Base-by-base conservation (phyloP, 495 filamentous ascomycete genomes). In the Lasiosphaeria ovina region DNA sequence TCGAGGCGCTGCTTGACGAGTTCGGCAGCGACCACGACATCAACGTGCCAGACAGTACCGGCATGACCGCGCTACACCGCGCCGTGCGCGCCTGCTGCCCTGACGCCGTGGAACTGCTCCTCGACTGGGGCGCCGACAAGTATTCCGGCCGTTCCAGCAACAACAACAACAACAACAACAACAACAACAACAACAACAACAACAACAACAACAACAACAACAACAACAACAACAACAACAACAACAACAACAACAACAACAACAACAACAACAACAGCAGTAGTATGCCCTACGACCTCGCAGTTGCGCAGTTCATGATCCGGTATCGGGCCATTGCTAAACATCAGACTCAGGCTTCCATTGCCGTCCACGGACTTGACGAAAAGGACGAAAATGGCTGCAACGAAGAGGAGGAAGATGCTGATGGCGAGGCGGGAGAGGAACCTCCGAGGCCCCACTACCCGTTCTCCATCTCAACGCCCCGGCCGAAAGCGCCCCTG, bases 61-160 rank as follows among this genome's bases (percentile, higher is more conserved):
- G 50, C 17, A 53, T 24, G 10, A 53, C 50, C 8, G 50, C 50
- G 4, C 50, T 53, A 0, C 50, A 53, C 4, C 31, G 34, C 34
- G 50, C 50, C 50, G 50, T 53, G 2, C n/a, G 31, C n/a, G 31
- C 50, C 9, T 32, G 50, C 10, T 34, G n/a, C 11, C 50, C 50
- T 1, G 33, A 53, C n/a, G 50, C 31, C 16, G 50, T 53, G 6
- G n/a, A 53, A 32, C 50, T 24, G 50, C 50, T 53, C 9, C n/a
- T 53, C 31, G 31, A 53, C 7, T 42, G 38, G 38, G 38, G 38
- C 7, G 38, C 38, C 12, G 38, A 42, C 1, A 42, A 42, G 38
- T 12, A 12, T 1, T 8, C 7, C 8, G 12, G 38, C 7, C 1
- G 0, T 42, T 7, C 8, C 7, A 7, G 1, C 38, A 2, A 42